Conservation (phyloP, 306 rosid genomes). For the Citrullus mucosospermus region DNA sequence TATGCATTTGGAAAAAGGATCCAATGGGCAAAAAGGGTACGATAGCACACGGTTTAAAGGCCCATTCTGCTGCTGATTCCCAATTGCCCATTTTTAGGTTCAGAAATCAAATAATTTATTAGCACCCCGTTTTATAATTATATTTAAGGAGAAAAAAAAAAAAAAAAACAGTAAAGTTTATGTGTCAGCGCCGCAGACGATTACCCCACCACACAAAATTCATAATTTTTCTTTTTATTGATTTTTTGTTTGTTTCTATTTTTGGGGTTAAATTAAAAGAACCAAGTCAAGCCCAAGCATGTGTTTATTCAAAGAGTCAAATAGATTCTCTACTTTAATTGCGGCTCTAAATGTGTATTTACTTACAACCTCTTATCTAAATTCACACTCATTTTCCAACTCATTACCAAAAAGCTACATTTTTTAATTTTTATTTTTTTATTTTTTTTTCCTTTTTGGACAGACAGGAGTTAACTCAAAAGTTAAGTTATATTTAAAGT, state of each 20-base stretch:
- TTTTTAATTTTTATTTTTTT: too few relatives aligned
- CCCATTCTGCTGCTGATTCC: background rate
- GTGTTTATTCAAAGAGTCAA: background rate
- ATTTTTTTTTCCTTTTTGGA: too few relatives aligned
- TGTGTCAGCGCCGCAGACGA: background rate
- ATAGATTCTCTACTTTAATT: background rate
- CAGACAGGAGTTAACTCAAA: too few relatives aligned
- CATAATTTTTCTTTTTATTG: background rate
- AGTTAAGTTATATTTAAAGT: too few relatives aligned
- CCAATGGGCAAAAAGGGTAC: background rate
- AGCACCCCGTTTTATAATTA: too few relatives aligned
- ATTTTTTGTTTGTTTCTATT: background rate
- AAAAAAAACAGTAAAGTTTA: too few relatives aligned
- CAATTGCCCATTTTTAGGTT: background rate
- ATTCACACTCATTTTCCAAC: background rate
- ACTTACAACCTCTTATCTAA: background rate
- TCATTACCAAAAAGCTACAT: background rate
- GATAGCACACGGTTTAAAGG: background rate
- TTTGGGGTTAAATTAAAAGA: background rate
- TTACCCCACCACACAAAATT: background rate
- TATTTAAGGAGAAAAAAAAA: too few relatives aligned
- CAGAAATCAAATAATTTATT: too few relatives aligned
- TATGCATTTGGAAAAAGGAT: too few relatives aligned
- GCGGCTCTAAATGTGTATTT: background rate
- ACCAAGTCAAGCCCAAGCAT: background rate